phyloP scores from a whole-genome alignment of 163 green algal genomes.

The Trebouxia gelatinosa region DNA sequence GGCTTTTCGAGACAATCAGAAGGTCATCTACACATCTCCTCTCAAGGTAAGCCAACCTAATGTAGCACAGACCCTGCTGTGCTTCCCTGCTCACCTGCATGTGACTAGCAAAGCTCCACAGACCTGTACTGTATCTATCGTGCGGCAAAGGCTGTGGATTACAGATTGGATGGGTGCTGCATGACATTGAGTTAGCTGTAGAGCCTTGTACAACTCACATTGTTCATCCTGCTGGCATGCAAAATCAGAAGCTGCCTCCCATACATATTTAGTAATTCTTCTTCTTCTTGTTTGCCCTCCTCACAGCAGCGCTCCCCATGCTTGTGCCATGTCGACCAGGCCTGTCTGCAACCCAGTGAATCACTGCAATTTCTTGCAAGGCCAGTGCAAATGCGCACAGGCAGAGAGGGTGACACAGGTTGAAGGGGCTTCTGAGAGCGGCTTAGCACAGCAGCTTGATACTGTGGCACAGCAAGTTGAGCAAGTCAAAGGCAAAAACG shows the following conservation, averaged over 20 bases:
- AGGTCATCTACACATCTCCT: conserved; percentile 95
- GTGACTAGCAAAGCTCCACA: no score
- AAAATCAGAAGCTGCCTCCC: no score
- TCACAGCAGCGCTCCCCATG: neutral
- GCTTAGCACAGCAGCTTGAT: neutral
- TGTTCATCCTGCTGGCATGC: no score
- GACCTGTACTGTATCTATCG: no score
- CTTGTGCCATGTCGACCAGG: neutral
- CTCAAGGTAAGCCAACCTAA: conserved; percentile 68
- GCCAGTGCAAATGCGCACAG: no score
- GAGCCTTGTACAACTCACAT: no score
- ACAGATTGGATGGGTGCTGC: no score
- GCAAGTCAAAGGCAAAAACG: conserved; percentile 22
- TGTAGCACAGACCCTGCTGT: neutral
- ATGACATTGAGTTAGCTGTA: no score
- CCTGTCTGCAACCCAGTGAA: neutral
- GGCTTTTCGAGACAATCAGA: conserved; percentile 75
- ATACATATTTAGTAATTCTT: neutral
- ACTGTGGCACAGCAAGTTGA: conserved; percentile 7
- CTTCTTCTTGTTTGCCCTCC: neutral
- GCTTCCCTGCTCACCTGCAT: no score
- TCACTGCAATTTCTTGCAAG: neutral
- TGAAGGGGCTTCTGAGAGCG: neutral
- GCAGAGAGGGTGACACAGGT: no score
- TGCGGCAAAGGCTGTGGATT: no score